Conservation (phyloP, 306 rosid genomes). For the Lagenaria siceraria region DNA sequence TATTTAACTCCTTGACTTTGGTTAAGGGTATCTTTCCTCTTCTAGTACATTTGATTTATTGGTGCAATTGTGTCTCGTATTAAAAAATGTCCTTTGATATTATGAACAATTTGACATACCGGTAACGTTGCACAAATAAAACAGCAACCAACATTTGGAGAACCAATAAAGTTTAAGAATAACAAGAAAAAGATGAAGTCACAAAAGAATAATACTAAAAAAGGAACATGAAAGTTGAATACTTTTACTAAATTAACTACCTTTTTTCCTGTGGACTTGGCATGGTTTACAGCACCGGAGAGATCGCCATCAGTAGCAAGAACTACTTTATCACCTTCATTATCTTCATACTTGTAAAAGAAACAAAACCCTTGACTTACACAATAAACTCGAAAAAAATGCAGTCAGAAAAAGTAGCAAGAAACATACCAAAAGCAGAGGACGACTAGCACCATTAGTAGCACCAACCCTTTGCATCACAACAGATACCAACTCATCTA, state of each 20-base stretch:
- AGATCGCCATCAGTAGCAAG: conserved; percentile 69
- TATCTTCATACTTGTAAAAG: conserved; percentile 67
- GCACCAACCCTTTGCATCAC: conserved; percentile 52
- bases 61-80: neutral
- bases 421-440: conserved; percentile 54
- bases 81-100: neutral
- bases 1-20: neutral
- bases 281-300: conserved; percentile 54
- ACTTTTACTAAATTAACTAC: conserved; percentile 22
- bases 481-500: conserved; percentile 58
- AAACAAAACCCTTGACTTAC: neutral
- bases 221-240: neutral
- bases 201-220: neutral
- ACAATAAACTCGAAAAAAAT: neutral
- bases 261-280: conserved; percentile 59
- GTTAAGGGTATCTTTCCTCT: neutral
- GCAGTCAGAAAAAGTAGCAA: conserved; percentile 13
- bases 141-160: neutral
- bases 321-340: conserved; percentile 81
- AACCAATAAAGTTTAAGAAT: neutral
- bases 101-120: neutral
- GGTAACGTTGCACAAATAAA: neutral
- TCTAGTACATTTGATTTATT: neutral
- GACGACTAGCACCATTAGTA: conserved; percentile 27
- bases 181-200: neutral